Evolutionary conservation across 2,329 filamentous ascomycete genomes (phyloP).

Genomic region (Colletotrichum graminicola): DNA sequence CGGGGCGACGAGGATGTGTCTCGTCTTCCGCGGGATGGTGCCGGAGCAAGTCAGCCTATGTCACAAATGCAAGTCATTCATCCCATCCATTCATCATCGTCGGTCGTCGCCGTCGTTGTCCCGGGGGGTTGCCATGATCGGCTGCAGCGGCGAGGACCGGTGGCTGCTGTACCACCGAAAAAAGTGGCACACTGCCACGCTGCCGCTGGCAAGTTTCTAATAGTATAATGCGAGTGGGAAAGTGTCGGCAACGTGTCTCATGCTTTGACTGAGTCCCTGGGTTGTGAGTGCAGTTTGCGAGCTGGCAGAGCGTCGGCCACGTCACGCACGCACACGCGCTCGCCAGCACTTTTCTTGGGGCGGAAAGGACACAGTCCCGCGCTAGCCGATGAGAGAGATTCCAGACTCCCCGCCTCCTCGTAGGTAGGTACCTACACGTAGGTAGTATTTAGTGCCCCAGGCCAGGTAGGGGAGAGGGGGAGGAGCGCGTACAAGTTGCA

Average conservation of each 20-base stretch:
- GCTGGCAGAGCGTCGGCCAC: constrained; percentile 10
- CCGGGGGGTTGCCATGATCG: constrained; percentile 4
- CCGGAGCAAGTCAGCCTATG: constrained; percentile 37
- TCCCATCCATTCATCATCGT: constrained; percentile 5
- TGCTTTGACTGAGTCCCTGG: neutral
- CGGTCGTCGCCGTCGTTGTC: neutral
- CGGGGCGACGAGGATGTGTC: neutral
- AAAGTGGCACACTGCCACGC: neutral
- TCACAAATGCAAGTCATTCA: constrained; percentile 38
- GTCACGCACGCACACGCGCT: constrained; percentile 2
- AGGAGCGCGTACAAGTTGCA: neutral
- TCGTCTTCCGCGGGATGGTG: neutral
- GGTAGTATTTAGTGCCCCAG: too few relatives aligned
- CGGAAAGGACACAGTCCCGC: neutral
- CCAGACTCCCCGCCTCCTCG: neutral
- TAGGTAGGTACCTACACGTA: too few relatives aligned
- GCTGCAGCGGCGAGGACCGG: neutral
- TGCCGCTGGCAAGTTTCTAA: neutral
- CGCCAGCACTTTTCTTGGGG: neutral
- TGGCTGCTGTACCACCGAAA: neutral
- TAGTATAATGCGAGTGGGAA: neutral
- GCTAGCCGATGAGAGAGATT: neutral
- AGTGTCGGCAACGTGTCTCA: neutral
- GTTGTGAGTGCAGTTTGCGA: neutral
- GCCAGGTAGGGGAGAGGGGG: neutral